Evolutionary conservation across 192 early-diverging fungal species (phyloP), one percentile per base, ranked within the genome.

Genomic region (Chytriomyces sp.): DNA sequence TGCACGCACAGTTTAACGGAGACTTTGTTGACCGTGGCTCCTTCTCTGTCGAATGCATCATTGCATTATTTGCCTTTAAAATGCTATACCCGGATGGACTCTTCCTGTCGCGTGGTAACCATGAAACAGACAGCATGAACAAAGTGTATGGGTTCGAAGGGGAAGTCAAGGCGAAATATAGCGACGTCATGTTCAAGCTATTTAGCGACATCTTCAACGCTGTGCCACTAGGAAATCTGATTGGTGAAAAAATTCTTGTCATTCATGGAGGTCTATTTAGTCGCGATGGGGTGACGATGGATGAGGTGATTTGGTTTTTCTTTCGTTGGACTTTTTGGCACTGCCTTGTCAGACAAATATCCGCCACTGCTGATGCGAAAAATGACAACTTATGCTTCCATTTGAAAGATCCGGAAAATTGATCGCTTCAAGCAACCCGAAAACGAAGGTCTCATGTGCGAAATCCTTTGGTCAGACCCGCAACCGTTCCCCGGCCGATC

Each of bases 11-110:
- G 80, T 98, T 95, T 82, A 98, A 97, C 84, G 98, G 98, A 66
- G 98, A 99, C 79, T 98, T 99, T 89, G 98, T 99, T 16, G 98
- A 99, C 84, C 93, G 98, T 64, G 98, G 98, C 18, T 95, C 93
- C 46, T 99, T 99, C 84, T 97, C 95, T 16, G 82, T 99, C n/a
- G 98, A 99, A 81, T 93, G 96, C 69, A 93, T 98, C 68, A 78
- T 97, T 60, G 91, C 96, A 13, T 89, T 99, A 64, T 91, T 97
- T 62, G 89, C 96, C 10, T 95, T 92, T 85, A 97, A 98, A 82
- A 86, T 91, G 76, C 80, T 98, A 67, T 96, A 96, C 76, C 98
- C 98, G 16, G 82, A 93, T 13, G 77, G 83, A 23, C 83, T 99
- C 67, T 95, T 91, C 82, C 79, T 99, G 67, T 92, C 93, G 47